Conservation (phyloP, 2,329 filamentous ascomycete species). For the Xylariaceae sp. region DNA sequence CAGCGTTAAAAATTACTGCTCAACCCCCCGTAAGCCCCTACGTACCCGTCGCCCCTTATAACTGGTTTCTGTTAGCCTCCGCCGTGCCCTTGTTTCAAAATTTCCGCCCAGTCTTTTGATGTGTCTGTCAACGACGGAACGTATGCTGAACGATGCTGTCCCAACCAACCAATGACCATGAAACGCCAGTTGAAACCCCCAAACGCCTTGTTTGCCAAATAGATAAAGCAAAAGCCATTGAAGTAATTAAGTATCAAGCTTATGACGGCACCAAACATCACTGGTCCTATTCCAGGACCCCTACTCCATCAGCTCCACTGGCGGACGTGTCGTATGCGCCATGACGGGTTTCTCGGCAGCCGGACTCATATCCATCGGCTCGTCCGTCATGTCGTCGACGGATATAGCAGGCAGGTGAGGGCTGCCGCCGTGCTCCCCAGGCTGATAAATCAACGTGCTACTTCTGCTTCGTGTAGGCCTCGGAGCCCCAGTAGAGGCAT, state of each 20-base stretch:
- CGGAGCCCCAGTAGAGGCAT: conserved; percentile 25
- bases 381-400: conserved; percentile 62
- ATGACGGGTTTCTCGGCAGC: conserved; percentile 42
- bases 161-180: not conserved
- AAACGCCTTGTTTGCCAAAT: conserved; percentile 10
- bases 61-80: too few relatives aligned
- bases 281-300: not conserved
- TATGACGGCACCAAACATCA: conserved; percentile 1
- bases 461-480: conserved; percentile 49
- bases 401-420: conserved; percentile 58
- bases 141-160: too few relatives aligned
- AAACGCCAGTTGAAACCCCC: not conserved
- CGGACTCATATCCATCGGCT: conserved; percentile 37
- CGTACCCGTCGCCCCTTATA: too few relatives aligned
- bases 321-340: conserved; percentile 57
- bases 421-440: conserved; percentile 48
- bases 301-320: conserved; percentile 57
- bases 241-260: too few relatives aligned
- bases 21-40: too few relatives aligned
- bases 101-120: too few relatives aligned
- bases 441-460: conserved; percentile 61
- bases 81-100: too few relatives aligned
- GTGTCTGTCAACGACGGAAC: too few relatives aligned
- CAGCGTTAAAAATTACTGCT: too few relatives aligned
- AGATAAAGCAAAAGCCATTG: not conserved